These are phyloP conservation scores for Podaxis sp. DNA, from an alignment of 768 basidiomycete genomes.

Conservation along the genomic window DNA sequence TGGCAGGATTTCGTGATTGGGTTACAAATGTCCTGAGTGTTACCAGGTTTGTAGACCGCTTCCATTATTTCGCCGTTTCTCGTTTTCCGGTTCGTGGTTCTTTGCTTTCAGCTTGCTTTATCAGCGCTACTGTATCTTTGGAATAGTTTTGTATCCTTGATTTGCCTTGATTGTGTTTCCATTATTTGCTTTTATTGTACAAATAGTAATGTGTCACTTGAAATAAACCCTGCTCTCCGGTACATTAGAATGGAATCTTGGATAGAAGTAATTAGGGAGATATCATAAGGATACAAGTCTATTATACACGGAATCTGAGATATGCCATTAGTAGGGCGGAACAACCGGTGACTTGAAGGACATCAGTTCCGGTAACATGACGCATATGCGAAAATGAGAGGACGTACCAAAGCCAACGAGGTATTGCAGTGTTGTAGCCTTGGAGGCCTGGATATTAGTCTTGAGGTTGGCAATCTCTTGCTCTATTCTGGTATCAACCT, in stretches of 20 bases:
- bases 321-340: conserved; percentile 87
- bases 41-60: neutral
- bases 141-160: neutral
- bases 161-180: neutral
- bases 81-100: neutral
- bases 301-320: conserved; percentile 60
- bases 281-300: conserved; percentile 19
- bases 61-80: neutral
- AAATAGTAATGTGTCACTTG: neutral
- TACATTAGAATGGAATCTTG: neutral
- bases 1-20: conserved; percentile 62
- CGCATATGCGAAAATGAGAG: neutral
- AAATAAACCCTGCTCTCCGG: neutral
- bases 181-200: neutral
- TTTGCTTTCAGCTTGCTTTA: neutral
- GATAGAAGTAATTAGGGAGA: conserved; percentile 10
- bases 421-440: conserved; percentile 87
- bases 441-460: conserved; percentile 81
- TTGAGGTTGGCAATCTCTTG: conserved; percentile 87
- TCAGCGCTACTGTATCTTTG: neutral
- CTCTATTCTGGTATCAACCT: conserved; percentile 96
- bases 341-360: conserved; percentile 70
- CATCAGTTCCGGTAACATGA: conserved; percentile 9
- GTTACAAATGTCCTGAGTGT: conserved; percentile 26
- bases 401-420: conserved; percentile 79